These are phyloP conservation scores for Trichoderma atrobrunneum DNA, from an alignment of 2,329 filamentous ascomycete species.

Conservation along the genomic window DNA sequence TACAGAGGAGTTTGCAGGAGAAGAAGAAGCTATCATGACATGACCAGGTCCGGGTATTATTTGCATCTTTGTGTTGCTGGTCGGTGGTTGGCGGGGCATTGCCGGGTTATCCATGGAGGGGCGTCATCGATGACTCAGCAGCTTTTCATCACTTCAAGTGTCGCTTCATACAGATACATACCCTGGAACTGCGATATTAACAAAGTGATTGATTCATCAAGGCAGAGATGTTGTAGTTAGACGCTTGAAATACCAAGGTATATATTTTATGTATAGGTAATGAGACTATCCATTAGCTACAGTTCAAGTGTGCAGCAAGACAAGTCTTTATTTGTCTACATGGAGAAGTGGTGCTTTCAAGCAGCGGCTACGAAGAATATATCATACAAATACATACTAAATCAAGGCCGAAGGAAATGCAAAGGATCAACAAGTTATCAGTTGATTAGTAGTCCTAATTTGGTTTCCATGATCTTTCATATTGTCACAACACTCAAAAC, in stretches of 20 bases:
- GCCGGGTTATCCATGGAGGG: background rate
- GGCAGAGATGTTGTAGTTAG: background rate
- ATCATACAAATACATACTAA: too few species aligned
- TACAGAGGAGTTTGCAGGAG: background rate
- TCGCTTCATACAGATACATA: background rate
- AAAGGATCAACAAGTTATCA: too few species aligned
- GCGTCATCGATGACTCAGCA: slow-evolving; percentile 5
- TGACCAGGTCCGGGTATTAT: background rate
- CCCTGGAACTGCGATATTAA: background rate
- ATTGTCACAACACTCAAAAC: too few species aligned
- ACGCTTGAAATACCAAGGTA: background rate
- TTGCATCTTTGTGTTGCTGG: background rate
- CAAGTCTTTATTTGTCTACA: background rate
- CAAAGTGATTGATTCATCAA: background rate
- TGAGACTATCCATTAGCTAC: background rate
- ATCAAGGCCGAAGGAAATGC: too few species aligned
- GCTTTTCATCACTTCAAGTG: background rate
- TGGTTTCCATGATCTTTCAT: too few species aligned
- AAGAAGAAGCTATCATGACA: background rate
- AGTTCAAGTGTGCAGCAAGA: background rate
- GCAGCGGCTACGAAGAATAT: too few species aligned
- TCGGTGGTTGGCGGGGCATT: slow-evolving; percentile 18
- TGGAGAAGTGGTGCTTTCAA: too few species aligned
- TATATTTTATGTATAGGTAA: background rate
- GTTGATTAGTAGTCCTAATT: too few species aligned